phyloP scores from a whole-genome alignment of 192 early-diverging fungal species.

The Coemansia sp. region DNA sequence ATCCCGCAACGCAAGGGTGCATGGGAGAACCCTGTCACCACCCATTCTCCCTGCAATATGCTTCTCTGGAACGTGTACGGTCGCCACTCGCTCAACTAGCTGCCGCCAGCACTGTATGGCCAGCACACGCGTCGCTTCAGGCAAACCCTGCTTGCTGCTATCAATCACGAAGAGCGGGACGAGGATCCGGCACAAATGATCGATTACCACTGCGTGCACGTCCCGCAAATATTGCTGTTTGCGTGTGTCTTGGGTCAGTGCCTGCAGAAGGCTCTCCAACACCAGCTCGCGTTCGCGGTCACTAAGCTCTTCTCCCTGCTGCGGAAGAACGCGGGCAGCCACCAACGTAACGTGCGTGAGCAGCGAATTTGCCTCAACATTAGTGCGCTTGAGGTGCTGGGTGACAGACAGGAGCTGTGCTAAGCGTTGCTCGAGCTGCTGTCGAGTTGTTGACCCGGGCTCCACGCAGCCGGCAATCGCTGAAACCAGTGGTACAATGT shows the following conservation, averaged over 20 bases:
- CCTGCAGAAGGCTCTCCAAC: conserved; percentile 12
- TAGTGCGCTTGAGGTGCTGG: conserved; percentile 5
- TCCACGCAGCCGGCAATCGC: conserved; percentile 12
- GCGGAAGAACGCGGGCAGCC: conserved; percentile 12
- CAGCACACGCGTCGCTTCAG: conserved; percentile 19
- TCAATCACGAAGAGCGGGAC: conserved; percentile 17
- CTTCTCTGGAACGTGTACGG: conserved; percentile 22
- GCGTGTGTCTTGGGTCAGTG: conserved; percentile 13
- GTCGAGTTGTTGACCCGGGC: conserved; percentile 8
- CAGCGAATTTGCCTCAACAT: conserved; percentile 24
- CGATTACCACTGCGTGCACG: conserved; percentile 29
- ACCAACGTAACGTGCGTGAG: conserved; percentile 27
- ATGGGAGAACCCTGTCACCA: neutral
- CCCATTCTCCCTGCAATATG: neutral
- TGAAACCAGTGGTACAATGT: conserved; percentile 15
- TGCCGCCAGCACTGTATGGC: conserved; percentile 36
- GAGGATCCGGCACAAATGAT: conserved; percentile 32
- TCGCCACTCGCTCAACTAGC: neutral
- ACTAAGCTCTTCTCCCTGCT: neutral
- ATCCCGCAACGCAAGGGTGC: neutral
- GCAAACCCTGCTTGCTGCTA: neutral
- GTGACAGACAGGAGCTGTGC: conserved; percentile 11
- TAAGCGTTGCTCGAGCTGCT: conserved; percentile 1
- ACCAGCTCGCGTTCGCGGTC: conserved; percentile 33
- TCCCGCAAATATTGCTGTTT: conserved; percentile 13